phyloP scores from a whole-genome alignment of 768 basidiomycete species.

The Phallus indusiatus region DNA sequence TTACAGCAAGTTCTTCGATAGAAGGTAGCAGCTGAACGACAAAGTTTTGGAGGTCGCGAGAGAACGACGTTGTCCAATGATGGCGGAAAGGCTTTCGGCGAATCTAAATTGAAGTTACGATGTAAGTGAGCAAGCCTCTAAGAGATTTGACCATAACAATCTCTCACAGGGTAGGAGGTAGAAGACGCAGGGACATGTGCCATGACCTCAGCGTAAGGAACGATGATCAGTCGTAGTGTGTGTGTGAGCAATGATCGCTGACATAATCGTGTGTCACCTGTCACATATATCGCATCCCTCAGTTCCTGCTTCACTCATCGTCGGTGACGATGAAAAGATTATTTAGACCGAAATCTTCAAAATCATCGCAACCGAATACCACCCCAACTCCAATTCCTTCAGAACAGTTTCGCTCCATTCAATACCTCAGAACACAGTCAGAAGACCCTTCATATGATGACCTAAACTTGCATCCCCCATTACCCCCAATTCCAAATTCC shows the following conservation, averaged over 20 bases:
- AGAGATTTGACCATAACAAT: background rate
- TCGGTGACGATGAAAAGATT: constrained; percentile 6
- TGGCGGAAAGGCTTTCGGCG: constrained; percentile 3
- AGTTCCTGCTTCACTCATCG: background rate
- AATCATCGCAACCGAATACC: constrained; percentile 1
- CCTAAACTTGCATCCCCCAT: background rate
- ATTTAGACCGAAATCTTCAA: constrained; percentile 7
- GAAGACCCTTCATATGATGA: background rate
- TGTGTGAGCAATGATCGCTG: background rate
- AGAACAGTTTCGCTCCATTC: constrained; percentile 5
- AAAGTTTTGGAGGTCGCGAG: constrained; percentile 39
- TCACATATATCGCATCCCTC: background rate
- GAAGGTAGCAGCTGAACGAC: constrained; percentile 89
- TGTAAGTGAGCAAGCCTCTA: background rate
- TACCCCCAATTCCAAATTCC: background rate
- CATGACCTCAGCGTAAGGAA: background rate
- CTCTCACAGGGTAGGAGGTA: background rate
- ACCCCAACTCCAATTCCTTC: constrained; percentile 6
- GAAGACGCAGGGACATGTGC: background rate
- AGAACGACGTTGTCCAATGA: constrained; percentile 2
- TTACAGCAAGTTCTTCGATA: constrained; percentile 81
- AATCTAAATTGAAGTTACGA: background rate
- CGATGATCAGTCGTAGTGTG: background rate
- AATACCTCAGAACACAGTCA: background rate
- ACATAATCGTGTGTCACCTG: background rate